A percentile compares a stretch with the other conserved stretches of the same genome.
phyloP scores from a whole-genome alignment of 1,139 yeast species.

The Yamadazyma siamensis region DNA sequence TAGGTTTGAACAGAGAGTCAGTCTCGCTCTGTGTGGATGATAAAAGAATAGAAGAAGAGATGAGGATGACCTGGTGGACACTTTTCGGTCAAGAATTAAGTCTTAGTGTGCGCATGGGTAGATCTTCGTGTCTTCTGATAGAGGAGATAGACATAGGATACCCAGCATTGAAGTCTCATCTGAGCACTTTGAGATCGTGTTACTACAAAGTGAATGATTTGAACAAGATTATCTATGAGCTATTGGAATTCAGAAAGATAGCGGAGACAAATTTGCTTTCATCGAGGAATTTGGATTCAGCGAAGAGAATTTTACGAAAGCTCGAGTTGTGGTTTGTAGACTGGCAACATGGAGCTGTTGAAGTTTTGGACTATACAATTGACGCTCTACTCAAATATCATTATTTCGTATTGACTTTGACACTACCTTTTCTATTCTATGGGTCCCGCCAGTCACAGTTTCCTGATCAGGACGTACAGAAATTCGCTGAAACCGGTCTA shows the following conservation, averaged over 20 bases:
- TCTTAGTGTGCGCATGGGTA: constrained; percentile 12
- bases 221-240: constrained; percentile 4
- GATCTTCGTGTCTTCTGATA: constrained; percentile 9
- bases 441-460: neutral
- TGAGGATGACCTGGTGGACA: constrained; percentile 14
- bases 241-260: constrained; percentile 3
- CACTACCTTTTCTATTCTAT: constrained; percentile 8
- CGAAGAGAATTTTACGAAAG: constrained; percentile 2
- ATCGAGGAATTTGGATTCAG: constrained; percentile 1
- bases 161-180: constrained; percentile 1
- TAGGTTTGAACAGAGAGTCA: constrained; percentile 38
- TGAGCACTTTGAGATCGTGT: neutral
- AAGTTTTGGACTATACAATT: constrained; percentile 2
- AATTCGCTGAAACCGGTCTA: constrained; percentile 2
- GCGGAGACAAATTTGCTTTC: constrained; percentile 2
- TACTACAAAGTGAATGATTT: constrained; percentile 3
- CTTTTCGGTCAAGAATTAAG: constrained; percentile 11
- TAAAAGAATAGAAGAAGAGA: constrained; percentile 7
- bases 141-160: constrained; percentile 12
- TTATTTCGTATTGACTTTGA: constrained; percentile 8
- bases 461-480: neutral
- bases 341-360: neutral
- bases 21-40: constrained; percentile 16
- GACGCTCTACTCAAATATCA: constrained; percentile 8
- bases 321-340: constrained; percentile 6